Conservation (phyloP, 2,329 filamentous ascomycete genomes). For the Penicillium olsonii region DNA sequence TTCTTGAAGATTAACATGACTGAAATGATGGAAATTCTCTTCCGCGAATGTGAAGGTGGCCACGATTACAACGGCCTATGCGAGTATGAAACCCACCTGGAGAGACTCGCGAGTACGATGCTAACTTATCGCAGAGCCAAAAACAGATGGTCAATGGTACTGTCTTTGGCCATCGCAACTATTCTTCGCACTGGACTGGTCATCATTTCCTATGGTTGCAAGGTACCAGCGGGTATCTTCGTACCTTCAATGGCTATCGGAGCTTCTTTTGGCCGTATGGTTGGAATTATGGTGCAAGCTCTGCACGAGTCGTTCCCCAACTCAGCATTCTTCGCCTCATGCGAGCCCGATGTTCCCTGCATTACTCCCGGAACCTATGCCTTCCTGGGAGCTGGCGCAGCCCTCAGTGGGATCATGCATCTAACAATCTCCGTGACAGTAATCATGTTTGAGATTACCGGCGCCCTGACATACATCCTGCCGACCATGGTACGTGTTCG, state of each 20-base stretch:
- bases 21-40: conserved; percentile 97
- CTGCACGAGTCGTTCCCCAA: conserved; percentile 81
- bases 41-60: conserved; percentile 85
- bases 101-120: background rate
- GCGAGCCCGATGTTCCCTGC: conserved; percentile 87
- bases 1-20: conserved; percentile 98
- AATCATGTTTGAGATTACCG: conserved; percentile 99
- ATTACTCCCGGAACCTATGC: conserved; percentile 98
- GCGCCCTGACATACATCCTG: conserved; percentile 94
- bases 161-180: conserved; percentile 77
- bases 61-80: conserved; percentile 90
- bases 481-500: conserved; percentile 74
- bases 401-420: conserved; percentile 96
- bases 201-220: conserved; percentile 95
- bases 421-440: conserved; percentile 95
- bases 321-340: conserved; percentile 83
- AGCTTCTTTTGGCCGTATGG: conserved; percentile 85
- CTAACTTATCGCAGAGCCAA: conserved; percentile 47
- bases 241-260: conserved; percentile 98
- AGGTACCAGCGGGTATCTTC: conserved; percentile 96
- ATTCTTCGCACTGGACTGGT: conserved; percentile 79
- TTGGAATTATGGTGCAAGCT: conserved; percentile 92
- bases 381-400: conserved; percentile 87
- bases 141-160: conserved; percentile 74
- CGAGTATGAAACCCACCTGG: conserved; percentile 53